Evolutionary conservation across 176 grass and related monocot genomes (phyloP).

Genomic region (Puya raimondii): DNA sequence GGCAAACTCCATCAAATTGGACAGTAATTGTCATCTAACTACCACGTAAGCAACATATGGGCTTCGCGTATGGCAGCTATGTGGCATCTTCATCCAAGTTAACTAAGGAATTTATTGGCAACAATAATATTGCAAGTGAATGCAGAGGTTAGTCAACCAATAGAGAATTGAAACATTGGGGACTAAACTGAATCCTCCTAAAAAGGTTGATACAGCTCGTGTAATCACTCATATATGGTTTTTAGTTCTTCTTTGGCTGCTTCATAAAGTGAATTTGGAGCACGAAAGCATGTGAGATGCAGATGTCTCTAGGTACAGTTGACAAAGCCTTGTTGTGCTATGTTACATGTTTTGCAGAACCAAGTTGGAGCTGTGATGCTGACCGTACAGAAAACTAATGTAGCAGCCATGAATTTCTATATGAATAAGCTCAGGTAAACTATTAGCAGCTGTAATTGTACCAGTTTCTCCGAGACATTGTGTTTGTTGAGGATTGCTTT

Average conservation of each 20-base stretch:
- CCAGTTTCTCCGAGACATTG: background rate
- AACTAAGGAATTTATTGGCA: no score
- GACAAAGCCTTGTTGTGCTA: background rate
- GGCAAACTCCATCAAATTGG: no score
- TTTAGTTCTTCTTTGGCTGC: background rate
- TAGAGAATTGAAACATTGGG: no score
- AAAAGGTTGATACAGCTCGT: no score
- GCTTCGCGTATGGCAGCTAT: no score
- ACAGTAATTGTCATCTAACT: no score
- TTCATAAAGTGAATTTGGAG: background rate
- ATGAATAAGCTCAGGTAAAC: slow-evolving; percentile 52
- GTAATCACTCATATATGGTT: no score
- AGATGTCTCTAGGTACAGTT: slow-evolving; percentile 7
- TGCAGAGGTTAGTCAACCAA: no score
- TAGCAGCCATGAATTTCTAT: slow-evolving; percentile 61
- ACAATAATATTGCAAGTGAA: no score
- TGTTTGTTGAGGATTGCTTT: background rate
- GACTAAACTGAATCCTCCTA: no score
- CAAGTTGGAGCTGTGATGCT: slow-evolving; percentile 76
- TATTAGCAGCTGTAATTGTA: background rate
- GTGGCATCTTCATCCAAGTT: no score
- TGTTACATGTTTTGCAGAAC: slow-evolving; percentile 35
- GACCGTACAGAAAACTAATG: slow-evolving; percentile 84
- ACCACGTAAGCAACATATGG: no score
- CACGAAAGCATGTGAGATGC: slow-evolving; percentile 1